Base-by-base conservation (phyloP, 805 yeast genomes). In the Candida coleopterorum region DNA sequence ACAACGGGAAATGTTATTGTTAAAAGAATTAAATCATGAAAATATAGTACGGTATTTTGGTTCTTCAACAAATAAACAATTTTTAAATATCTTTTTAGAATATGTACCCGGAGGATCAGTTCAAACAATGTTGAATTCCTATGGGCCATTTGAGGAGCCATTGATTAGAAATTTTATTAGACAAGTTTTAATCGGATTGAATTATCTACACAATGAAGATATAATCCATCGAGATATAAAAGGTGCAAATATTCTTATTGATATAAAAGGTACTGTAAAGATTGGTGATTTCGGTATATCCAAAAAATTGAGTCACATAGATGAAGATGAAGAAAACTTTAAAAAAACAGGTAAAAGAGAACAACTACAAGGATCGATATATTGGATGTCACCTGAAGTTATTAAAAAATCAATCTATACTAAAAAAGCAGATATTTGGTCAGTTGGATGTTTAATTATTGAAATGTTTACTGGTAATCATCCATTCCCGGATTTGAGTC, bases 321-420 rank as follows among this genome's bases (percentile, higher is more conserved):
- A 51, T 26, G 55, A 50, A 31, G 62, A 56, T 26, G 50, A 49
- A 18, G 50, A 45, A 29, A 44, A 35, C 12, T 53, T 53, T 24
- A 54, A 57, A 18, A 61, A 60, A 47, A 52, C 59, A n/a, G 55
- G 66, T 10, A 58, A 70, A 38, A 74, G 97, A 29, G 89, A 85
- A 2, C 87, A 96, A 0, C 62, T 87, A 36, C 97, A 90, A 59
- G 98, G 98, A 0, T 86, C 96, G 39, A 70, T 90, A 0, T 93
- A 82, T 54, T 93, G 98, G 97, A 93, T 93, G 98, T 97, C 98
- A 0, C 98, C 98, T 0, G 98, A 93, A 56, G 97, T 93, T 7
- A 97, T 93, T 12, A 86, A 88, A 50, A 97, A 89, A 53, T 81
- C 85, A 2, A 85, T 88, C 0, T 85, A 90, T 36, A 90, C 97